Evolutionary conservation across 352 stramenopile species (phyloP).

Genomic region (Globisporangium uncinulatum): DNA sequence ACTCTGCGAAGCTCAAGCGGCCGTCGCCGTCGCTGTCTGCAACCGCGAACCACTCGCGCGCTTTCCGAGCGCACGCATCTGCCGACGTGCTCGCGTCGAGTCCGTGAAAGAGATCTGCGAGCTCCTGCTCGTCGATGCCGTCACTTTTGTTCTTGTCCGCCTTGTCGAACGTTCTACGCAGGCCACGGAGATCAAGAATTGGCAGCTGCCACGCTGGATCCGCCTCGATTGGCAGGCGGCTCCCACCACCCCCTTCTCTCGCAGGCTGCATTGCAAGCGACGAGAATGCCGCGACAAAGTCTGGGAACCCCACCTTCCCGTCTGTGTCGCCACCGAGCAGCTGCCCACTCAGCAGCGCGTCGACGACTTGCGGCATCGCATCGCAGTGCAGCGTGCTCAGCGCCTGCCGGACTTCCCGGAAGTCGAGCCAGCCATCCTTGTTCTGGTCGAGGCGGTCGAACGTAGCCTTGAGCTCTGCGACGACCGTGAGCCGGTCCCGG

Average conservation of each 20-base stretch:
- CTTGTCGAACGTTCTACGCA: conserved; percentile 41
- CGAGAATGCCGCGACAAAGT: conserved; percentile 56
- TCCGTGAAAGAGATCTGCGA: conserved; percentile 24
- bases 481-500: conserved; percentile 52
- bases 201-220: conserved; percentile 18
- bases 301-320: conserved; percentile 38
- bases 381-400: conserved; percentile 30
- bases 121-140: conserved; percentile 29
- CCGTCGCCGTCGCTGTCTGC: conserved; percentile 26
- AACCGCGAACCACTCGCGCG: conserved; percentile 30
- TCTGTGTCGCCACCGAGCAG: conserved; percentile 18
- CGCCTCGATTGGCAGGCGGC: not conserved
- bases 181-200: conserved; percentile 26
- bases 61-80: conserved; percentile 19
- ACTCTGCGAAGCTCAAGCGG: conserved; percentile 52
- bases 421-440: conserved; percentile 51
- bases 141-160: conserved; percentile 30
- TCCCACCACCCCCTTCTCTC: conserved; percentile 7
- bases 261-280: conserved; percentile 40
- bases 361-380: conserved; percentile 25
- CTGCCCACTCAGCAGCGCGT: conserved; percentile 24
- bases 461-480: conserved; percentile 58
- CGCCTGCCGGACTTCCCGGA: conserved; percentile 35
- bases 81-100: conserved; percentile 24
- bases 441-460: conserved; percentile 67